Base-by-base conservation (phyloP, 306 rosid genomes). In the Prunus fruticosa region DNA sequence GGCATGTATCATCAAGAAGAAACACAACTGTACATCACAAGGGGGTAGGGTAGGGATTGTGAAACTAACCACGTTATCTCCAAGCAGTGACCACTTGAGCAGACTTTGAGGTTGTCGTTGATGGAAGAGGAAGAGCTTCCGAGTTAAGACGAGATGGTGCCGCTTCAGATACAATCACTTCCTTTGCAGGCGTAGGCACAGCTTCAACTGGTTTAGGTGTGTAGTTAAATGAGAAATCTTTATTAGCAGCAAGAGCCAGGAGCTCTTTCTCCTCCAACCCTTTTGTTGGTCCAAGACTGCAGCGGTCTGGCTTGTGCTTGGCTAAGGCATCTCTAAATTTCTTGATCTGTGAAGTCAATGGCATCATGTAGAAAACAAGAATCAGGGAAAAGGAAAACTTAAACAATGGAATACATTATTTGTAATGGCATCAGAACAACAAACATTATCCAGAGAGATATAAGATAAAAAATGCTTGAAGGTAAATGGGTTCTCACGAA, bases 211-310 rank as follows among this genome's bases (percentile, higher is more conserved):
- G 90, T 46, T 82, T 85, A 16, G 93, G 97, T 0, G 86, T 73
- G 84, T 92, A 94, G 67, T 79, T 86, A 79, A 93, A 93, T 45
- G 81, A 51, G 49, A 93, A 86, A 72, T 91, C 96, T 69, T 16
- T 90, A 79, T 90, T 92, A 56, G 91, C 87, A 60, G 98, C 78
- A 0, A 95, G 84, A 20, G 98, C 96, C 3, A 85, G n/a, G 22
- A 95, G 97, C 70, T 92, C 98, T 77, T 89, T 90, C 91, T 95
- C 97, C 79, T 92, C 98, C 85, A 95, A 81, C 74, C 98, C 98
- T 81, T 85, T 91, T 30, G 89, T 76, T 34, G 97, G 98, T 0
- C 84, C 93, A 41, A 95, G 87, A 81, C 98, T 90, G 83, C 97
- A 92, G 30, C 98, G 84, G 15, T 89, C 92, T 0, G 97, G 85